Evolutionary conservation across 2,329 filamentous ascomycete genomes (phyloP), one percentile per base, ranked within the genome.

Genomic region (Mycosphaerella sp.): DNA sequence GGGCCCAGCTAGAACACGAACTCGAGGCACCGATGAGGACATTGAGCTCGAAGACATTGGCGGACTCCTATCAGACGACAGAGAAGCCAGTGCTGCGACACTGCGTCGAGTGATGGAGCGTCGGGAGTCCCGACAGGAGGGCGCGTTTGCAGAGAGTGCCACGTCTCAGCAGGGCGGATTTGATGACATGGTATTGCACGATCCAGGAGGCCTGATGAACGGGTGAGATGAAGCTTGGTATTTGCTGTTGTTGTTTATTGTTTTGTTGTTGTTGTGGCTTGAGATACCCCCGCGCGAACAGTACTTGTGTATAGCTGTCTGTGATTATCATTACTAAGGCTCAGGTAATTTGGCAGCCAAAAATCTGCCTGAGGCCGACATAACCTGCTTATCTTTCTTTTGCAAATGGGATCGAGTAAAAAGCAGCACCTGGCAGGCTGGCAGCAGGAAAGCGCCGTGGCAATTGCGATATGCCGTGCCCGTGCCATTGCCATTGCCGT

Each of bases 181-280:
- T 39, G 59, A 62, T 25, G 56, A 59, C 30, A 54, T 62, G 55
- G 44, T 54, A n/a, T 41, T 61, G 2, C 49, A 60, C 21, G 60
- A 62, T 41, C 54, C 56, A 16, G 60, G 60, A 9, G 57, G 60
- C 1, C 37, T 62, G 48, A 54, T 54, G 32, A 49, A 34, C 42
- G 17, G 48, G 12, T 27, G 36, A 39, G 44, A 16, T 39, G 36
- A 39, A 13, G 36, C 7, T 13, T 6, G 4, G 17, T 6, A 21
- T 18, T 21, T 17, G 14, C 10, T 41, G 37, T 41, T 17, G 18
- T 21, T 4, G 21, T 21, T 21, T 4, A 6, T n/a, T n/a, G n/a
- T n/a, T 21, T 21, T 4, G 21, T 21, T 21, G 21, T 41, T 41
- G n/a, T 14, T 16, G 16, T 14, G 8, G 37, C 12, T 25, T 17